Base-by-base conservation (phyloP, 495 filamentous ascomycete species). In the Annulohypoxylon nitens region DNA sequence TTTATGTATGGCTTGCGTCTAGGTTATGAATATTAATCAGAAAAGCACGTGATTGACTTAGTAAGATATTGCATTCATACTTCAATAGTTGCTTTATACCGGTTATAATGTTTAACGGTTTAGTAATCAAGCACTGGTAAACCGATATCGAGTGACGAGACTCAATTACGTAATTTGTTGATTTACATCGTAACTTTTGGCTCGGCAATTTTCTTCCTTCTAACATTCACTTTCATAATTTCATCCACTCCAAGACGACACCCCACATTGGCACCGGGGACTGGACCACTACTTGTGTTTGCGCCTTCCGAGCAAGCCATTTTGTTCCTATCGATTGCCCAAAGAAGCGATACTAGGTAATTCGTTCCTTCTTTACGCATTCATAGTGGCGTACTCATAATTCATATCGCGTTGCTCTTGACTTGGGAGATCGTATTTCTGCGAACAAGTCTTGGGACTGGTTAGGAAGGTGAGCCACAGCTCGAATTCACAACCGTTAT, bases 401-500 rank as follows among this genome's bases (percentile, higher is more conserved):
- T 60, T 30, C 6, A 34, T 55, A 48, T 33, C 16, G n/a, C 59
- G 48, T 20, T 37, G 55, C 48, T 66, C 61, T 48, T 69, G 43
- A 45, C 65, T 51, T 65, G 36, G 48, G 54, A 47, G 54, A 54
- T 48, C 36, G 12, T 6, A 33, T 47, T 50, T 53, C 43, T 50
- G 26, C 64, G 57, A 61, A 58, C 37, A 39, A 67, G 57, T 58
- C 16, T 58, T 14, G 26, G 60, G 50, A 72, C 55, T 69, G 71
- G 68, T 71, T 67, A 75, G 76, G 71, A 78, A 78, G 76, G 76
- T 78, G 76, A 78, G 76, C 76, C 74, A 73, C 71, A 76, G 73
- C 69, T 76, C 63, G 64, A 70, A 53, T 76, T 64, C 54, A 39
- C 59, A 63, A 62, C 43, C 54, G 14, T 68, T 12, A 58, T 50